Conservation (phyloP, 805 yeast species). For the Myxozyma melibiosi region DNA sequence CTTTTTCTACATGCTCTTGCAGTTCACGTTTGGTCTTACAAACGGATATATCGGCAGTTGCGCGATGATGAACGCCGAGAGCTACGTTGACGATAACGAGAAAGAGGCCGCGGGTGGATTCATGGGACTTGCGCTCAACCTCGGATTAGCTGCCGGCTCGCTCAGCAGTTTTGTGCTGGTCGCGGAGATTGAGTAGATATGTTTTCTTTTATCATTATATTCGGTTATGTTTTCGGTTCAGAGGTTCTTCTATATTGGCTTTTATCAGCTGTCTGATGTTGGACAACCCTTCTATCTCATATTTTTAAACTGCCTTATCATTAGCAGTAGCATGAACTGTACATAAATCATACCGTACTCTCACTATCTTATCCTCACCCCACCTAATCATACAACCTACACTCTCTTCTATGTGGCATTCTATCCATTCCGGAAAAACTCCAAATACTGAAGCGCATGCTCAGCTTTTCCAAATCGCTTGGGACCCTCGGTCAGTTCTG, state of each 20-base stretch:
- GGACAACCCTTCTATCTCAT: too few relatives aligned
- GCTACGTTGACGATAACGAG: slow-evolving; percentile 62
- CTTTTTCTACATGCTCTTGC: slow-evolving; percentile 64
- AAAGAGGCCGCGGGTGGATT: slow-evolving; percentile 95
- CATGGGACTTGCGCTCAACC: slow-evolving; percentile 73
- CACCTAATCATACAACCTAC: too few relatives aligned
- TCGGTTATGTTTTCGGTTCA: not conserved
- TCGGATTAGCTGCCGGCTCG: slow-evolving; percentile 81
- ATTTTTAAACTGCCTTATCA: too few relatives aligned
- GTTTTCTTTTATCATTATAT: not conserved
- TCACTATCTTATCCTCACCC: slow-evolving; percentile 4
- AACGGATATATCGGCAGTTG: slow-evolving; percentile 85
- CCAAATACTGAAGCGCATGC: slow-evolving; percentile 28
- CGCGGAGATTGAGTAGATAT: slow-evolving; percentile 19
- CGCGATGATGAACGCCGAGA: slow-evolving; percentile 74
- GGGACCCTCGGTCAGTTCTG: slow-evolving; percentile 1
- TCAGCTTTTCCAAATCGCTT: slow-evolving; percentile 8
- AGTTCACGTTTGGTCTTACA: slow-evolving; percentile 78
- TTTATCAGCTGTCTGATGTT: not conserved
- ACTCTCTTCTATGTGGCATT: too few relatives aligned
- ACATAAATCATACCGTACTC: not conserved
- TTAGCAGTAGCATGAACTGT: slow-evolving; percentile 1
- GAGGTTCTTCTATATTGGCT: too few relatives aligned
- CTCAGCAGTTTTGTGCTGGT: slow-evolving; percentile 58
- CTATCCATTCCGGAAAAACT: slow-evolving; percentile 27